Evolutionary conservation across 345 rosid genomes (phyloP).

Genomic region (Gossypium raimondii): DNA sequence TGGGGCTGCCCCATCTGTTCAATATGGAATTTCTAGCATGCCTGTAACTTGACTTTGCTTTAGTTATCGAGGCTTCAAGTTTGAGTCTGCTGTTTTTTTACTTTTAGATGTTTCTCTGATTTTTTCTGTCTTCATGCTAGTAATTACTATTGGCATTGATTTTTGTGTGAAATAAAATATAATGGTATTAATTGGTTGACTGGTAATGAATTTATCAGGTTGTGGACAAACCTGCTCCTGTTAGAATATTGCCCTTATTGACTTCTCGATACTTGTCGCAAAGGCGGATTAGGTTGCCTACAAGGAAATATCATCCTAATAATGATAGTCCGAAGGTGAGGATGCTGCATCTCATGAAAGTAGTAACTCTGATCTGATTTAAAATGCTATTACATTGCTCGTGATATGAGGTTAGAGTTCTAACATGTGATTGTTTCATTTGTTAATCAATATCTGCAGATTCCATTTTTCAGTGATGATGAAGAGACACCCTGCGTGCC

Average conservation of each 20-base stretch:
- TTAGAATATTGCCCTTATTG: constrained; percentile 69
- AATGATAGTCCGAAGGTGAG: constrained; percentile 68
- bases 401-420: background rate
- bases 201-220: constrained; percentile 39
- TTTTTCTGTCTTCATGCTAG: background rate
- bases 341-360: background rate
- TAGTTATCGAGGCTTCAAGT: background rate
- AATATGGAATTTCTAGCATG: constrained; percentile 21
- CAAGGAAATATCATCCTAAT: constrained; percentile 74
- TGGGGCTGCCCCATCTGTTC: constrained; percentile 70
- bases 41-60: constrained; percentile 12
- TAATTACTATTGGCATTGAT: background rate
- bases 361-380: background rate
- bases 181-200: background rate
- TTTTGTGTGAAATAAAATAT: background rate
- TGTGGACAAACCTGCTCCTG: constrained; percentile 75
- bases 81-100: background rate
- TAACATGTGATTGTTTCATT: background rate
- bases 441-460: constrained; percentile 42
- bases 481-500: constrained; percentile 79
- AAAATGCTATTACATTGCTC: background rate
- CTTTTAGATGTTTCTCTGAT: background rate
- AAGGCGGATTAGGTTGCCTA: constrained; percentile 65
- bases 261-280: constrained; percentile 77
- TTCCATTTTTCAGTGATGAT: constrained; percentile 81